phyloP scores from a whole-genome alignment of 768 basidiomycete species.

The Auricularia auricula-judae region DNA sequence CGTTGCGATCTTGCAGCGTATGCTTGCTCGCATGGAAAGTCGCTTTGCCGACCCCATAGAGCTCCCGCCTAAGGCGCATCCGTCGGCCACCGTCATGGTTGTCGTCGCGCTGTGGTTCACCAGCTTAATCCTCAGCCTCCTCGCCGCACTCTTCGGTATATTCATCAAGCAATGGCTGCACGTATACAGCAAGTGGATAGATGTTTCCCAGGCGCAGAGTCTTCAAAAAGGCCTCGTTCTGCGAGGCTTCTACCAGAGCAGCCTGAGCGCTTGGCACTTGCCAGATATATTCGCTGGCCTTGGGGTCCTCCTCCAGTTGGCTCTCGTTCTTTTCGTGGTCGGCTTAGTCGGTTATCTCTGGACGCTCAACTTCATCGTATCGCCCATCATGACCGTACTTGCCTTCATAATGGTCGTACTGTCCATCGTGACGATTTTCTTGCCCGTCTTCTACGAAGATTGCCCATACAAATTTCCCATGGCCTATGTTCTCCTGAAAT shows the following conservation, averaged over 20 bases:
- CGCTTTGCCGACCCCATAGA: background rate
- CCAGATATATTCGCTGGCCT: background rate
- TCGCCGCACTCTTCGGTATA: slow-evolving; percentile 1
- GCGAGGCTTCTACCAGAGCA: background rate
- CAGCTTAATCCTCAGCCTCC: background rate
- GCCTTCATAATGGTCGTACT: background rate
- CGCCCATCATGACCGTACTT: background rate
- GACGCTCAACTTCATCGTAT: background rate
- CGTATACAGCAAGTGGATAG: background rate
- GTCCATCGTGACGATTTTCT: background rate
- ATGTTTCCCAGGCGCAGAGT: background rate
- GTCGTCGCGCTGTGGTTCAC: background rate
- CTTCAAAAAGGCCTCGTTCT: background rate
- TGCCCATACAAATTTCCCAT: background rate
- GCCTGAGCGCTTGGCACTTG: background rate
- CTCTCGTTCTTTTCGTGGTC: background rate
- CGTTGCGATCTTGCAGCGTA: background rate
- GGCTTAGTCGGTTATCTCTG: background rate
- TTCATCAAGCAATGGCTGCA: slow-evolving; percentile 4
- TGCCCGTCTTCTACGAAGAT: background rate
- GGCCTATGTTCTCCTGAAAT: background rate
- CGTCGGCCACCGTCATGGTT: background rate
- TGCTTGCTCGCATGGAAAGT: background rate
- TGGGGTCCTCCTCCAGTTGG: slow-evolving; percentile 1
- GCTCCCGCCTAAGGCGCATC: background rate